A percentile compares a stretch with the other conserved stretches of the same genome.
phyloP scores from a whole-genome alignment of 495 filamentous ascomycete species.

The Collariella sp. region DNA sequence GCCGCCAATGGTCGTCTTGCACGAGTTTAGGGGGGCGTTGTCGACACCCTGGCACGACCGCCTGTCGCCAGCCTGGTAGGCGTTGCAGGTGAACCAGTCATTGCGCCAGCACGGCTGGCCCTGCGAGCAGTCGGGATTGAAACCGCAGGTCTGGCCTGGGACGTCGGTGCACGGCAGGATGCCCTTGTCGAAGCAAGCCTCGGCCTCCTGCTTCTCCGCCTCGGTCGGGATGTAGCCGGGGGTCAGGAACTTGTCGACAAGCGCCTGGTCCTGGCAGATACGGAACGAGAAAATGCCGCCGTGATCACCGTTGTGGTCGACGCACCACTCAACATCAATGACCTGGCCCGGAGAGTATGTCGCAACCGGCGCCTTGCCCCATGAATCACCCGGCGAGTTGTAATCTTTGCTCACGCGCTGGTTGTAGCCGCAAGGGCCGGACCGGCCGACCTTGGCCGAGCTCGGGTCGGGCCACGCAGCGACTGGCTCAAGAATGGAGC shows the following conservation, averaged over 20 bases:
- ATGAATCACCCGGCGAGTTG: constrained; percentile 40
- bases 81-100: constrained; percentile 53
- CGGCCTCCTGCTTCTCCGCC: constrained; percentile 47
- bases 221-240: constrained; percentile 43
- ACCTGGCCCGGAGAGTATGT: constrained; percentile 40
- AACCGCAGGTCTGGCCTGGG: constrained; percentile 43
- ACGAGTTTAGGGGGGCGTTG: constrained; percentile 35
- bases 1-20: constrained; percentile 45
- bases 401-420: constrained; percentile 48
- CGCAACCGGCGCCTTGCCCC: constrained; percentile 39
- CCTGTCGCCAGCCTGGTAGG: constrained; percentile 24
- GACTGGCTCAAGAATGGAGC: constrained; percentile 49
- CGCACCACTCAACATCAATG: constrained; percentile 48
- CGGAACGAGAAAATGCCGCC: constrained; percentile 53
- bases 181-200: constrained; percentile 46
- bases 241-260: constrained; percentile 46
- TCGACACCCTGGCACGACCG: constrained; percentile 46
- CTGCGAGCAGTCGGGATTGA: constrained; percentile 42
- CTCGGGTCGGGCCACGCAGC: constrained; percentile 43
- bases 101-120: constrained; percentile 44
- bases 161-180: constrained; percentile 46
- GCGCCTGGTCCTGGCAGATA: constrained; percentile 44
- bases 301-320: constrained; percentile 52
- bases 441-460: constrained; percentile 39
- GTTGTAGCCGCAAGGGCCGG: constrained; percentile 50